These are phyloP conservation scores for Barnettozyma salicaria DNA, from an alignment of 805 yeast genomes.

Conservation along the genomic window DNA sequence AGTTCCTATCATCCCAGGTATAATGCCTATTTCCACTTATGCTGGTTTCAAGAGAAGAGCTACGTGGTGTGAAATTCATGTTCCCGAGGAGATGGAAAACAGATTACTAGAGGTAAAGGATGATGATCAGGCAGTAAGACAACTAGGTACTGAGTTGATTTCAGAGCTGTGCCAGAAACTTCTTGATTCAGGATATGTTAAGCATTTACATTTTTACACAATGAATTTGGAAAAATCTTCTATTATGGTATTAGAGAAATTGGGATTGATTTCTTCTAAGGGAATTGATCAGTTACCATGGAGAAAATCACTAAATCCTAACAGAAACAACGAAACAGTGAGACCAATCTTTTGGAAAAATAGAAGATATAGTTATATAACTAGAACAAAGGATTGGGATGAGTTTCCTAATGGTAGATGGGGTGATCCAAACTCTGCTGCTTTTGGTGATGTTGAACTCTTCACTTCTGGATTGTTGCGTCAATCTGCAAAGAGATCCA, in stretches of 20 bases:
- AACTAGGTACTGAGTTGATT: constrained; percentile 74
- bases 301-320: constrained; percentile 84
- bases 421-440: constrained; percentile 98
- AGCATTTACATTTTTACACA: constrained; percentile 92
- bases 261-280: constrained; percentile 44
- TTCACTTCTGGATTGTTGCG: constrained; percentile 75
- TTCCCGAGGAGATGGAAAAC: constrained; percentile 69
- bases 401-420: constrained; percentile 98
- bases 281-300: constrained; percentile 54
- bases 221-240: constrained; percentile 95
- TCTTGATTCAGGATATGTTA: constrained; percentile 63
- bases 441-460: constrained; percentile 84
- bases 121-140: constrained; percentile 84
- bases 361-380: constrained; percentile 82
- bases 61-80: constrained; percentile 80
- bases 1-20: constrained; percentile 92
- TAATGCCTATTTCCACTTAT: constrained; percentile 97
- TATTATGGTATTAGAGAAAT: constrained; percentile 74
- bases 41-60: constrained; percentile 91
- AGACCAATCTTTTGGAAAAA: constrained; percentile 97
- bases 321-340: constrained; percentile 71
- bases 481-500: constrained; percentile 74
- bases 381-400: constrained; percentile 92
- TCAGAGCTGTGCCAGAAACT: constrained; percentile 77
- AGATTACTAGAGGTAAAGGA: constrained; percentile 78